phyloP scores from a whole-genome alignment of 495 filamentous ascomycete species.

The Darksidea phi region DNA sequence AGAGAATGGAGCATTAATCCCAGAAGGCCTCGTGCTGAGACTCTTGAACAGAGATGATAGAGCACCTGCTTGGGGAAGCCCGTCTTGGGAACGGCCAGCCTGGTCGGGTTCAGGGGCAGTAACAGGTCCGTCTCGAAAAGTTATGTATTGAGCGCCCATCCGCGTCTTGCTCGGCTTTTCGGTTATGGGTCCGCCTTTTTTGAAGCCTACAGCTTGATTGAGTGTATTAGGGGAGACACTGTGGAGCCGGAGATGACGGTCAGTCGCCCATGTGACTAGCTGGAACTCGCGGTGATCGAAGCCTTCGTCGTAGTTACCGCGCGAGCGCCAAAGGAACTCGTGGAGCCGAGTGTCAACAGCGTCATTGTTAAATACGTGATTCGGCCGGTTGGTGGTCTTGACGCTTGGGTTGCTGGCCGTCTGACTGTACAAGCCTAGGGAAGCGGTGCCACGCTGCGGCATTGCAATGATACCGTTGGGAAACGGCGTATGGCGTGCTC shows the following conservation, averaged over 20 bases:
- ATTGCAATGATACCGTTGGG: conserved; percentile 84
- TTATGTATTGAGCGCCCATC: conserved; percentile 80
- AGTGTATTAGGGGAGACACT: conserved; percentile 64
- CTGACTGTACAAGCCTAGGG: conserved; percentile 82
- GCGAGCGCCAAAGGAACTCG: conserved; percentile 87
- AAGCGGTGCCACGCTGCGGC: conserved; percentile 82
- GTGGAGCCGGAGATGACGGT: conserved; percentile 78
- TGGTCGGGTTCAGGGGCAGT: not conserved
- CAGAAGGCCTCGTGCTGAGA: not conserved
- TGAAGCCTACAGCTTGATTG: conserved; percentile 66
- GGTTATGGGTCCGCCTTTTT: conserved; percentile 63
- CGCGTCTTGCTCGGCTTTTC: conserved; percentile 73
- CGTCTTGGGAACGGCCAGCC: not conserved
- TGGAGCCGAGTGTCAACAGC: conserved; percentile 70
- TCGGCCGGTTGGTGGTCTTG: conserved; percentile 50
- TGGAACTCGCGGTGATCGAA: conserved; percentile 90
- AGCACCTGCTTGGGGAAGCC: not conserved
- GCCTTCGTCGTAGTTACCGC: conserved; percentile 68
- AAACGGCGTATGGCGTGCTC: conserved; percentile 92
- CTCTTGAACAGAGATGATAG: conserved; percentile 9
- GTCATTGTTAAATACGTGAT: conserved; percentile 77
- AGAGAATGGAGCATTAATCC: not conserved
- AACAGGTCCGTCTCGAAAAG: conserved; percentile 51
- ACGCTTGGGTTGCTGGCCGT: conserved; percentile 22
- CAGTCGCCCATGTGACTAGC: conserved; percentile 87